These are phyloP conservation scores for Sphaerostilbella broomeana DNA, from an alignment of 2,329 filamentous ascomycete genomes.

Conservation along the genomic window DNA sequence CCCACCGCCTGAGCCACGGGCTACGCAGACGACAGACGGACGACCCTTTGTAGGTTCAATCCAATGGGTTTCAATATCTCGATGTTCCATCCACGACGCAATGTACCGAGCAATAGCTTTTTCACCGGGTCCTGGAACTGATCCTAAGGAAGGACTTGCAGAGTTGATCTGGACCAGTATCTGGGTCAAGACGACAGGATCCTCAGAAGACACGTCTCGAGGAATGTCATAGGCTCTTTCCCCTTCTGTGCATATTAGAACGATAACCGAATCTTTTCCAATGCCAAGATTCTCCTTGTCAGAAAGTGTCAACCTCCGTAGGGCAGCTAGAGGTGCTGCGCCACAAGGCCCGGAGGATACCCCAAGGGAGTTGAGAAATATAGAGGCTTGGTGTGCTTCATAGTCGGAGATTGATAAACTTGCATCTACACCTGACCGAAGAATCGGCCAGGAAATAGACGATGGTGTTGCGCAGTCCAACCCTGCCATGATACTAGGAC, in stretches of 20 bases:
- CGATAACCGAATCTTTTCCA: conserved; percentile 46
- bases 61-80: conserved; percentile 44
- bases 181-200: conserved; percentile 37
- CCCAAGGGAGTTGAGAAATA: conserved; percentile 41
- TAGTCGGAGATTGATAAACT: conserved; percentile 54
- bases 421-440: conserved; percentile 53
- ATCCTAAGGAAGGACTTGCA: conserved; percentile 37
- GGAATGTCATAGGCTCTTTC: conserved; percentile 45
- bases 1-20: conserved; percentile 39
- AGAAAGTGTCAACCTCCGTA: conserved; percentile 40
- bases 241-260: conserved; percentile 59
- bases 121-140: conserved; percentile 39
- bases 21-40: conserved; percentile 44
- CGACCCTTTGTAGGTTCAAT: conserved; percentile 40
- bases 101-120: conserved; percentile 40
- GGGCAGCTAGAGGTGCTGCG: conserved; percentile 48
- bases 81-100: conserved; percentile 43
- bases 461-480: conserved; percentile 68
- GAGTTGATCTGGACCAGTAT: conserved; percentile 43
- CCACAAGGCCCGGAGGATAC: conserved; percentile 58
- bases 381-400: conserved; percentile 54
- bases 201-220: conserved; percentile 33
- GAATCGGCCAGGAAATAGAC: conserved; percentile 54
- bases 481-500: conserved; percentile 64
- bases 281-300: conserved; percentile 32